phyloP scores from a whole-genome alignment of 2,329 filamentous ascomycete genomes.

The Fusarium nelsonii region DNA sequence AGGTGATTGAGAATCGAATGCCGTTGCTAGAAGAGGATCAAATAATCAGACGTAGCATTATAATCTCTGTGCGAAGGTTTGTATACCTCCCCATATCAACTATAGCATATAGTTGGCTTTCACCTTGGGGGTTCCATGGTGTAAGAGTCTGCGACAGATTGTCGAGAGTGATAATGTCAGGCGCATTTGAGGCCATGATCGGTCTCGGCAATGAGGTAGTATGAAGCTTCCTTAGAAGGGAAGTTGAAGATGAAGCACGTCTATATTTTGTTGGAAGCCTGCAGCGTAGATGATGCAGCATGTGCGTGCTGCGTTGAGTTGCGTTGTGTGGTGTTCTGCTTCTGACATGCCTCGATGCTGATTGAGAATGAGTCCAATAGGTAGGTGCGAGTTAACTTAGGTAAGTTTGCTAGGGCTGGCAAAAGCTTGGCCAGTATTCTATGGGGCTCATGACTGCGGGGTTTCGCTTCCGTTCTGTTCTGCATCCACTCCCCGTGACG shows the following conservation, averaged over 20 bases:
- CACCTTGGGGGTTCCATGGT: conserved; percentile 60
- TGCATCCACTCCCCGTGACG: conserved; percentile 23
- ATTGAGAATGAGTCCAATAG: background rate
- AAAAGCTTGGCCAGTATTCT: conserved; percentile 22
- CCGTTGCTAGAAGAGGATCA: conserved; percentile 74
- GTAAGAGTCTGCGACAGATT: conserved; percentile 64
- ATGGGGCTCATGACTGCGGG: conserved; percentile 37
- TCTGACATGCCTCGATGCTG: background rate
- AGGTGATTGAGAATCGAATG: conserved; percentile 90
- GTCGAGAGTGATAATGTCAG: conserved; percentile 64
- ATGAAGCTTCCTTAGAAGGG: background rate
- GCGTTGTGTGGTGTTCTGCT: background rate
- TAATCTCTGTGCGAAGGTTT: background rate
- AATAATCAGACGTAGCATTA: background rate
- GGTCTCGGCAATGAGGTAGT: background rate
- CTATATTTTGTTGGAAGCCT: background rate
- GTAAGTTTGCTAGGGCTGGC: conserved; percentile 2
- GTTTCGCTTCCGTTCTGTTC: conserved; percentile 19
- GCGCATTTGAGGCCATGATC: conserved; percentile 48
- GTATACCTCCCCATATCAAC: conserved; percentile 72
- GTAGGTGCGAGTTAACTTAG: conserved; percentile 7
- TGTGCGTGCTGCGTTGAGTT: background rate
- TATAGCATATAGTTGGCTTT: conserved; percentile 66
- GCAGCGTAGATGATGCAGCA: conserved; percentile 3
- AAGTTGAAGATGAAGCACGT: background rate